Evolutionary conservation across 2,329 filamentous ascomycete species (phyloP).

Genomic region (Ophiostoma fasciatum): DNA sequence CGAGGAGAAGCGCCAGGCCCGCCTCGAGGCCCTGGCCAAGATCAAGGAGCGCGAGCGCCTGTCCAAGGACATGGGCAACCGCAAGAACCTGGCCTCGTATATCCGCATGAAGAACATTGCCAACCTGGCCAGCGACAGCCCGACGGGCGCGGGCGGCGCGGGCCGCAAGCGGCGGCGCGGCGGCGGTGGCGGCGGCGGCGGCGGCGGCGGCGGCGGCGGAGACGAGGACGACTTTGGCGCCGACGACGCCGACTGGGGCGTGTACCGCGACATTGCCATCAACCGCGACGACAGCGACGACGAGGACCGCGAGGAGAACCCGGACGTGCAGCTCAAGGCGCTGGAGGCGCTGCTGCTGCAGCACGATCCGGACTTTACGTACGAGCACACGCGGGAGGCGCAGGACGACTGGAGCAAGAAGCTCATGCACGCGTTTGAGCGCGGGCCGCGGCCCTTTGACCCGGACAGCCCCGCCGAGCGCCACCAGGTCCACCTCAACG

Average conservation of each 20-base stretch:
- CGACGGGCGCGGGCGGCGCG: constrained; percentile 24
- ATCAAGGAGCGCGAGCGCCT: constrained; percentile 90
- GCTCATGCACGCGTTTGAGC: constrained; percentile 76
- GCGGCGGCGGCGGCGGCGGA: constrained; percentile 68
- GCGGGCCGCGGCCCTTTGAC: constrained; percentile 78
- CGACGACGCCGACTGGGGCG: constrained; percentile 95
- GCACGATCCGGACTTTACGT: constrained; percentile 78
- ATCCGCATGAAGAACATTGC: constrained; percentile 98
- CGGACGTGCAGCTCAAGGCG: constrained; percentile 54
- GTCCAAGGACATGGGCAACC: constrained; percentile 88
- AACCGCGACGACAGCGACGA: constrained; percentile 61
- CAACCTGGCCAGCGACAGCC: constrained; percentile 82
- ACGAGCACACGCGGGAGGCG: constrained; percentile 81
- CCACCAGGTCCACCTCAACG: constrained; percentile 87
- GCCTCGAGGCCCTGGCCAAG: constrained; percentile 55
- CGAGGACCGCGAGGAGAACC: constrained; percentile 83
- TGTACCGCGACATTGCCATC: constrained; percentile 79
- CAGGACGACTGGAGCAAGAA: constrained; percentile 93
- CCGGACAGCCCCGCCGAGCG: constrained; percentile 62
- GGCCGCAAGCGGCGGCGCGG: constrained; percentile 37
- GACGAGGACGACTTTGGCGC: constrained; percentile 96
- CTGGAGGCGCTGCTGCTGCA: constrained; percentile 76
- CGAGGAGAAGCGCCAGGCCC: constrained; percentile 60
- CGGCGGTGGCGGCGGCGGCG: constrained; percentile 42
- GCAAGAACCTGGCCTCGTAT: constrained; percentile 89